These are phyloP conservation scores for Trapa incisa DNA, from an alignment of 345 rosid genomes.

Conservation along the genomic window DNA sequence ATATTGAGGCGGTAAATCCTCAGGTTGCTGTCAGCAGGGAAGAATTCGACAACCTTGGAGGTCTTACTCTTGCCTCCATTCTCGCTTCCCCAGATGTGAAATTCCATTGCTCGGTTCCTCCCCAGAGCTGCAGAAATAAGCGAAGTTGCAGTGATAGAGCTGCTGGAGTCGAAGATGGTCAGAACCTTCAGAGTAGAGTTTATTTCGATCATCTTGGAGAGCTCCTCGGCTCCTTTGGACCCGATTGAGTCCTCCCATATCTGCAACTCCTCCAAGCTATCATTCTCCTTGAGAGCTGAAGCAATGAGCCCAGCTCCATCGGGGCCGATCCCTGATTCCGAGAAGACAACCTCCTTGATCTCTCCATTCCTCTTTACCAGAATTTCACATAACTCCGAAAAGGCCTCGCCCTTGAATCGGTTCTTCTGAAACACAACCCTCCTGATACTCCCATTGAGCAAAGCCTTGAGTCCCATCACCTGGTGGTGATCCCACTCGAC, in stretches of 20 bases:
- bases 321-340: slow-evolving; percentile 40
- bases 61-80: slow-evolving; percentile 39
- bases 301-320: slow-evolving; percentile 58
- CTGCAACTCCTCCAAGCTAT: slow-evolving; percentile 72
- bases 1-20: slow-evolving; percentile 52
- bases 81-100: slow-evolving; percentile 72
- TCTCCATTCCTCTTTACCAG: slow-evolving; percentile 46
- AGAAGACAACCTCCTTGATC: slow-evolving; percentile 49
- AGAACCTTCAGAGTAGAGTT: slow-evolving; percentile 63
- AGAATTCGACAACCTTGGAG: slow-evolving; percentile 76
- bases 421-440: slow-evolving; percentile 50
- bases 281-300: slow-evolving; percentile 55
- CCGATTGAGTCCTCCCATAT: slow-evolving; percentile 97
- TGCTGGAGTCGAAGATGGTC: slow-evolving; percentile 64
- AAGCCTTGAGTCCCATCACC: slow-evolving; percentile 32
- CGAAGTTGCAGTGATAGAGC: slow-evolving; percentile 56
- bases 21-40: slow-evolving; percentile 50
- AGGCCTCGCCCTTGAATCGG: slow-evolving; percentile 38
- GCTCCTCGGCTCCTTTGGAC: slow-evolving; percentile 80
- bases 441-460: slow-evolving; percentile 46
- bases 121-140: slow-evolving; percentile 79
- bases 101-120: slow-evolving; percentile 69
- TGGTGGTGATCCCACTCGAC: slow-evolving; percentile 57
- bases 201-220: slow-evolving; percentile 81
- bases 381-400: slow-evolving; percentile 42